Evolutionary conservation across 345 rosid genomes (phyloP).

Genomic region (Aquilaria yunnanensis): DNA sequence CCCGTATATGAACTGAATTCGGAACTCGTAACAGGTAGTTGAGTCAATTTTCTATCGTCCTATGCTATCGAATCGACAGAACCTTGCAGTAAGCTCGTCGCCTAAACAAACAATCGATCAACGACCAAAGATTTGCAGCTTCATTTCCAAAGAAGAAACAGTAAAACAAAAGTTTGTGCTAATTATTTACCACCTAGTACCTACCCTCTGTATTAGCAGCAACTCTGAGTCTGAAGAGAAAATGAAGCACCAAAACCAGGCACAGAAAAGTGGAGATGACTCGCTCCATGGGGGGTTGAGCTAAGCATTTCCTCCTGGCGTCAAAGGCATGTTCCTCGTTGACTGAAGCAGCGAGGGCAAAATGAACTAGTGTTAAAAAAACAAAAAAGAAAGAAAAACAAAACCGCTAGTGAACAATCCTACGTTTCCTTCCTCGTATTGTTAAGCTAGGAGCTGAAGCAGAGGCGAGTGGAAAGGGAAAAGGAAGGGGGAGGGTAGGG

Average conservation of each 20-base stretch:
- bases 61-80: no score
- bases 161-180: no score
- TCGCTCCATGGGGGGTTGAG: conserved; percentile 17
- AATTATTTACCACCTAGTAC: neutral
- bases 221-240: conserved; percentile 30
- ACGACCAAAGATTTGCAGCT: no score
- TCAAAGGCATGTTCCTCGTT: conserved; percentile 10
- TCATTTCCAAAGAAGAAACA: no score
- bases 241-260: conserved; percentile 37
- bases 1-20: no score
- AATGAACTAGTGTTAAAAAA: neutral
- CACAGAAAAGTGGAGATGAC: conserved; percentile 33
- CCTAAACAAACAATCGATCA: no score
- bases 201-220: conserved; percentile 73
- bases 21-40: no score
- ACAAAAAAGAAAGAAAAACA: neutral
- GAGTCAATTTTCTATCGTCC: no score
- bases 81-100: no score
- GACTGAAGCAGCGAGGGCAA: conserved; percentile 3
- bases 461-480: neutral
- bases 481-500: neutral
- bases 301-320: neutral
- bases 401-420: neutral
- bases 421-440: neutral
- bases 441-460: neutral